Evolutionary conservation across 352 stramenopile genomes (phyloP).

Genomic region (Pythium chondricola): DNA sequence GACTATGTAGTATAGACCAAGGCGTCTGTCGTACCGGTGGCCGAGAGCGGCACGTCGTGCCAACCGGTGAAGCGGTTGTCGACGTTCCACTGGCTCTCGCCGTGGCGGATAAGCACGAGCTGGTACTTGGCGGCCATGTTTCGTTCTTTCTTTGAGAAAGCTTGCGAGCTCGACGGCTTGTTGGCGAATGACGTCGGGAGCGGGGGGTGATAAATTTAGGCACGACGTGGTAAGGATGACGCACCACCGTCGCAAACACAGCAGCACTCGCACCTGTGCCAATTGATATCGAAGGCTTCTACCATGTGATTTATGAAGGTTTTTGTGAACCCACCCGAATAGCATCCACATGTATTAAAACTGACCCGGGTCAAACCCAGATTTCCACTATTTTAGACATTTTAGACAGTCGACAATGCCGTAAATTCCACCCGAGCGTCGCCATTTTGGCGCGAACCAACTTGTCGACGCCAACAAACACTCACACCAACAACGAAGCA

Average conservation of each 20-base stretch:
- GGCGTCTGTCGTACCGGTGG: constrained; percentile 27
- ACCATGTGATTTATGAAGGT: no score
- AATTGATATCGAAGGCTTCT: no score
- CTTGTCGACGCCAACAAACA: not conserved
- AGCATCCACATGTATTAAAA: no score
- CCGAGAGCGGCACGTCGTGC: constrained; percentile 94
- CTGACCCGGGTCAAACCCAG: not conserved
- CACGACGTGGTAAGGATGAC: constrained; percentile 22
- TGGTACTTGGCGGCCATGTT: constrained; percentile 70
- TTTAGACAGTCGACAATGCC: constrained; percentile 1
- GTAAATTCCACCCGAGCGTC: no score
- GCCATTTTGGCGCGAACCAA: constrained; percentile 1
- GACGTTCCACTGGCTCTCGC: constrained; percentile 97
- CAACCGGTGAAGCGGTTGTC: constrained; percentile 99
- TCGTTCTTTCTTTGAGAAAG: no score
- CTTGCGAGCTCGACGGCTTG: not conserved
- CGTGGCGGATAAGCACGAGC: constrained; percentile 90
- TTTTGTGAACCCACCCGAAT: no score
- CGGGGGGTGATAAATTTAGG: not conserved
- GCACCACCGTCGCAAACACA: constrained; percentile 1
- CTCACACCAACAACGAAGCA: not conserved
- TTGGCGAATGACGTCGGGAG: constrained; percentile 11
- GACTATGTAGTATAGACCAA: not conserved
- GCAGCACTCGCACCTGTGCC: no score
- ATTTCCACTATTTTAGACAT: not conserved